phyloP scores from a whole-genome alignment of 805 yeast species.

The Kazachstania kunashirensis region DNA sequence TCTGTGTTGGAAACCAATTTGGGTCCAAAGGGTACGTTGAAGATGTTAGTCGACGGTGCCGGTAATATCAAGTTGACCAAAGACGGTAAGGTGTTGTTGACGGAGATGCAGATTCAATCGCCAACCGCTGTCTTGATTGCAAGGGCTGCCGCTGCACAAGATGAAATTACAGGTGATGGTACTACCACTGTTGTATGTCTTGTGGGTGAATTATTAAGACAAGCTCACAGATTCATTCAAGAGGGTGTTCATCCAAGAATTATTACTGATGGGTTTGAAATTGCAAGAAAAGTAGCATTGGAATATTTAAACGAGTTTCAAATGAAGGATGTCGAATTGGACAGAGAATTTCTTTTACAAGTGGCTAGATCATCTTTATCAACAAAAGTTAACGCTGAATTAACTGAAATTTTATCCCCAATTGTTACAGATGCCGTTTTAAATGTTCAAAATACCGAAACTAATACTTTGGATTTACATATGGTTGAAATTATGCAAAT shows the following conservation, averaged over 20 bases:
- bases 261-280: conserved; percentile 88
- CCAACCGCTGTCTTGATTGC: conserved; percentile 90
- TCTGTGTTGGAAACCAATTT: conserved; percentile 82
- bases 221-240: conserved; percentile 80
- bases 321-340: conserved; percentile 37
- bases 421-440: conserved; percentile 95
- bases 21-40: conserved; percentile 95
- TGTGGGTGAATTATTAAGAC: conserved; percentile 90
- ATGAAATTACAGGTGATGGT: conserved; percentile 98
- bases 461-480: conserved; percentile 65
- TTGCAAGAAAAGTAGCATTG: conserved; percentile 70
- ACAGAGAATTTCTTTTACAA: conserved; percentile 81
- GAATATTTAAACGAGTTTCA: conserved; percentile 61
- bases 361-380: conserved; percentile 84
- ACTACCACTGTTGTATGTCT: conserved; percentile 90
- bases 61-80: conserved; percentile 93
- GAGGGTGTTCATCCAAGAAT: conserved; percentile 97
- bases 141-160: conserved; percentile 97
- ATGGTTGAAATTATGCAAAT: conserved; percentile 98
- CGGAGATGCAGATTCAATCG: conserved; percentile 94
- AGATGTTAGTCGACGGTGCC: conserved; percentile 94
- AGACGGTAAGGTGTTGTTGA: conserved; percentile 87
- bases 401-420: conserved; percentile 77
- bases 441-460: conserved; percentile 49
- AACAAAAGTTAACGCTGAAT: conserved; percentile 73